A percentile compares a stretch with the other conserved stretches of the same genome.
Conservation (phyloP, 1,284 basidiomycete genomes). For the Ganoderma lingzhi region DNA sequence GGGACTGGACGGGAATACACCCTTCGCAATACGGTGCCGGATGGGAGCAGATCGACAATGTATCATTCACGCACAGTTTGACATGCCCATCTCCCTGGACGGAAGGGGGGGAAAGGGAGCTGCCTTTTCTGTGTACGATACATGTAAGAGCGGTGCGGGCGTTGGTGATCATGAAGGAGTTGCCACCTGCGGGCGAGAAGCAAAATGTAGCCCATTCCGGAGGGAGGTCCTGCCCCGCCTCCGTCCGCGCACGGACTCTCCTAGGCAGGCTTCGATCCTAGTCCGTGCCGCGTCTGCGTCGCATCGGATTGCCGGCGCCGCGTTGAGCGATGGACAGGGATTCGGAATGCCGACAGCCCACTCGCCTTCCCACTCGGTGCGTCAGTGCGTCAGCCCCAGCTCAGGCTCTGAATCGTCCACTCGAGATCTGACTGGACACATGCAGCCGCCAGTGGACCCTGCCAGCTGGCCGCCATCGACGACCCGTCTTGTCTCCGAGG, state of each 20-base stretch:
- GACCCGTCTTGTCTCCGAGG: slow-evolving; percentile 11
- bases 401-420: not conserved
- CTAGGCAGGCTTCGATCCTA: slow-evolving; percentile 26
- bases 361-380: not conserved
- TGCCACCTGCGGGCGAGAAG: slow-evolving; percentile 17
- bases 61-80: slow-evolving; percentile 29
- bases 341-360: not conserved
- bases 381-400: not conserved
- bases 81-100: slow-evolving; percentile 24
- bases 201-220: slow-evolving; percentile 14
- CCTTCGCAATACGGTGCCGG: slow-evolving; percentile 32
- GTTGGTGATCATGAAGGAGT: slow-evolving; percentile 17
- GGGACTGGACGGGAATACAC: slow-evolving; percentile 21
- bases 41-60: slow-evolving; percentile 35
- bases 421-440: not conserved
- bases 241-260: slow-evolving; percentile 2
- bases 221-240: not conserved
- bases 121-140: slow-evolving; percentile 21
- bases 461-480: not conserved
- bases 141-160: slow-evolving; percentile 25
- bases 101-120: slow-evolving; percentile 18
- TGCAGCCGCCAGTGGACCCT: not conserved
- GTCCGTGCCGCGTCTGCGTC: slow-evolving; percentile 22
- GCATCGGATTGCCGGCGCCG: slow-evolving; percentile 10
- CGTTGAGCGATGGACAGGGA: not conserved